A percentile compares a stretch with the other conserved stretches of the same genome.
phyloP scores from a whole-genome alignment of 2,329 filamentous ascomycete species.

The Huntiella decipiens region DNA sequence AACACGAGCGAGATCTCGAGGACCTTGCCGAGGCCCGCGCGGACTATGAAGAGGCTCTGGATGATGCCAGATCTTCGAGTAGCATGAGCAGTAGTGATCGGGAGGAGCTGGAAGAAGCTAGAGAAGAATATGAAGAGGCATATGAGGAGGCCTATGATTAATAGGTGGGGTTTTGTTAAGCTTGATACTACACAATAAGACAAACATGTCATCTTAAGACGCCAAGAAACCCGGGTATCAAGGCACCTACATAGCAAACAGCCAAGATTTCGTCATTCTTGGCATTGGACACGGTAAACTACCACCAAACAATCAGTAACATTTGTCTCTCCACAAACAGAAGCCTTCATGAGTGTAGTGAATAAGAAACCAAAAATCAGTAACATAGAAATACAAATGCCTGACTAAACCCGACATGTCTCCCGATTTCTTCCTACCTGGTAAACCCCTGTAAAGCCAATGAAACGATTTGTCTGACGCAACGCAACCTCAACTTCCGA shows the following conservation, averaged over 20 bases:
- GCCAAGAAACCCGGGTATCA: not conserved
- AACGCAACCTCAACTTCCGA: no score
- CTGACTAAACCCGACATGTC: no score
- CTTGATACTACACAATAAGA: not conserved
- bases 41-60: slow-evolving; percentile 26
- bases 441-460: no score
- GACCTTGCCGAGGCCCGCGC: slow-evolving; percentile 25
- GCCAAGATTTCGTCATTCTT: slow-evolving; percentile 10
- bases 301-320: no score
- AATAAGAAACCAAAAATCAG: no score
- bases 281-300: no score
- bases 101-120: slow-evolving; percentile 32
- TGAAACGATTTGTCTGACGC: no score
- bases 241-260: slow-evolving; percentile 6
- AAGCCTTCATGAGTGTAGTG: no score
- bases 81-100: slow-evolving; percentile 30
- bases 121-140: slow-evolving; percentile 19
- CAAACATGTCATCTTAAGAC: not conserved
- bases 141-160: slow-evolving; percentile 30
- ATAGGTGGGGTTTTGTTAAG: slow-evolving; percentile 12
- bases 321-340: no score
- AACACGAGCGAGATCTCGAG: slow-evolving; percentile 21
- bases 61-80: slow-evolving; percentile 21
- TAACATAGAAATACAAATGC: no score
- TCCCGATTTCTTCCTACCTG: no score